Base-by-base conservation (phyloP, 2,329 filamentous ascomycete genomes). In the Diaporthe helianthi region DNA sequence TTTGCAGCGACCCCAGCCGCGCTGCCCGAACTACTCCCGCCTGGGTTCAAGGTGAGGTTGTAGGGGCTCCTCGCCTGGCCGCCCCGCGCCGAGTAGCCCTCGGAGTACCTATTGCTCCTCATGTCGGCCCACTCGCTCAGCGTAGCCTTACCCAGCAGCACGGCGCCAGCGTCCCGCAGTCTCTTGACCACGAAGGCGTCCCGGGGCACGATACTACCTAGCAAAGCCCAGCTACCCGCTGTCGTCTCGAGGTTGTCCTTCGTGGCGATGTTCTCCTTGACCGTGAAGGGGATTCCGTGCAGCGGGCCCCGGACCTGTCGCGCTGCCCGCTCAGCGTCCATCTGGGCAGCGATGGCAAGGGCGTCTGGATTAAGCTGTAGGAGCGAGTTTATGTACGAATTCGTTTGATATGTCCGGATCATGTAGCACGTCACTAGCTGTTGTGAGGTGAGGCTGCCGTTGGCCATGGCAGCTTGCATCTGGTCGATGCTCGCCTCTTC, bases 121-220 rank as follows among this genome's bases (percentile, higher is more conserved):
- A 92, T 92, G 70, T 89, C 87, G 0, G 92, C 91, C 91, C 91
- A 94, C 76, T 94, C 92, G 71, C 86, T 90, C 66, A 94, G 78
- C 1, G 86, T 88, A 1, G 91, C 87, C 77, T 94, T 92, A 47
- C 92, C 92, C 64, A 94, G 80, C 7, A 94, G 80, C 0, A 93
- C 79, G 2, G 90, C 92, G 15, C 91, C 91, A 0, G 89, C 89
- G 49, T 86, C 80, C 4, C 91, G 86, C 44, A 93, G 83, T 71
- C 82, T 83, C 24, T 82, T 75, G 2, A 93, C 87, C 0, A 93
- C 88, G 73, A 84, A 80, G 1, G 91, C 88, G 76, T 94, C 91
- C n/a, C 87, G 84, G 3, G 90, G 90, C 0, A 92, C 88, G 0
- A 89, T 80, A 54, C 84, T 89, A 1, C 91, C 91, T 1, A 91